Evolutionary conservation across 2,329 filamentous ascomycete genomes (phyloP), one percentile per base, ranked within the genome.

Genomic region (Beauveria sp.): DNA sequence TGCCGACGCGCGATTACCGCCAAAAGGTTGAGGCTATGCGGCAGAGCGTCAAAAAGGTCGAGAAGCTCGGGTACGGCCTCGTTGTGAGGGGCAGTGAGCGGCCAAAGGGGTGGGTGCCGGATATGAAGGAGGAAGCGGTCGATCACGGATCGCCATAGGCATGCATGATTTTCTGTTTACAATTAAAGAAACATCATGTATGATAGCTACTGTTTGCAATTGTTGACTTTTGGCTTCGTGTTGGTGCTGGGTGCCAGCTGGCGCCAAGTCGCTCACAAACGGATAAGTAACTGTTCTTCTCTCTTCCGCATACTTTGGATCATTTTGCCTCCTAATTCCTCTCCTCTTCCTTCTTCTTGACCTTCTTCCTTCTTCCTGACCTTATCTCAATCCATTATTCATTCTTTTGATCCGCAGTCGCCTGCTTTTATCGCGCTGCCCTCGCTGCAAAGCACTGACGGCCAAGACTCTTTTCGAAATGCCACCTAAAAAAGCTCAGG

Each of bases 91-190:
- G 93, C 0, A 90, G 88, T 58, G 95, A 99, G 79, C 79, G 92
- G 65, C 93, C 93, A 0, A 90, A 89, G 71, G 93, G 93, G 0
- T 98, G 93, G 93, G 83, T 95, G 71, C 93, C 93, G 4, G 93
- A 96, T 71, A 74, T 90, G 71, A 74, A 72, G 66, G 74, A 76
- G 16, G 73, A 76, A 40, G 69, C 66, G 7, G 69, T 66, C 1
- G 71, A 71, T 45, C 68, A 69, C 26, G 64, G 62, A 1, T 74
- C 72, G 1, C 72, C 73, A 28, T 65, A 66, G 4, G 70, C 12
- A 46, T 61, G 50, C 42, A 49, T 61, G 24, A 46, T 16, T 14
- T 26, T 54, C 3, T 42, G 34, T 20, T 24, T 24, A 20, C 12
- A 22, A 57, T 24, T 24, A 10, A 48, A 10, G 26, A 24, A 46